A percentile compares a stretch with the other conserved stretches of the same genome.
Evolutionary conservation across 495 filamentous ascomycete genomes (phyloP).

Genomic region (Neurospora africana): DNA sequence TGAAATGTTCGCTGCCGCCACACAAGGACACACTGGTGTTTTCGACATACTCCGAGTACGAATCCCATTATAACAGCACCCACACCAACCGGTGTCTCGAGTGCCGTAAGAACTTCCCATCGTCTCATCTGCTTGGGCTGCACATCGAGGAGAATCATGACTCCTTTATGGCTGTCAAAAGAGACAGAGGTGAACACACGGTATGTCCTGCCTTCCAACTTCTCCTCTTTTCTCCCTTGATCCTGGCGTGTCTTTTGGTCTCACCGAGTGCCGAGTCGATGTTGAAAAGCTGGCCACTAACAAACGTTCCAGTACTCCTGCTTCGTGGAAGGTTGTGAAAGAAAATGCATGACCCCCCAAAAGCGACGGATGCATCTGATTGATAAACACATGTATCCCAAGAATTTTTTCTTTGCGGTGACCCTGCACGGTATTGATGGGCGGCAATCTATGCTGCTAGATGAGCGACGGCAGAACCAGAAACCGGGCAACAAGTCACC

Average conservation of each 20-base stretch:
- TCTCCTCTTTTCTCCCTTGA: not conserved
- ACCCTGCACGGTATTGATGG: conserved; percentile 84
- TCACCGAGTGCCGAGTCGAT: not conserved
- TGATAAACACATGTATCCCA: conserved; percentile 91
- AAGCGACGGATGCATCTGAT: conserved; percentile 81
- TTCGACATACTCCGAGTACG: conserved; percentile 68
- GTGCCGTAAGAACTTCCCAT: conserved; percentile 71
- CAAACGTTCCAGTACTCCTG: conserved; percentile 57
- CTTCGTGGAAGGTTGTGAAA: conserved; percentile 81
- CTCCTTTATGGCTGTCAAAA: conserved; percentile 55
- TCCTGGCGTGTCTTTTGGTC: not conserved
- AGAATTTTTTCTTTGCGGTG: conserved; percentile 82
- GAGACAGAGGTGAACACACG: conserved; percentile 75
- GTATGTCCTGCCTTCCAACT: conserved; percentile 39
- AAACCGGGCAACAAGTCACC: conserved; percentile 25
- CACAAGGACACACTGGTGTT: conserved; percentile 63
- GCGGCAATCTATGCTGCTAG: conserved; percentile 60
- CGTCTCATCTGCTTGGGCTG: conserved; percentile 57
- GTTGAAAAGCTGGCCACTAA: not conserved
- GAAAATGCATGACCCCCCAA: conserved; percentile 69
- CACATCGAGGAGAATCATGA: conserved; percentile 95
- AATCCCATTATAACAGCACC: conserved; percentile 68
- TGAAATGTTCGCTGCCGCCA: conserved; percentile 72
- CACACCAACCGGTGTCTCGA: conserved; percentile 80
- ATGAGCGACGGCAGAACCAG: conserved; percentile 24